Evolutionary conservation across 1,139 yeast species (phyloP), one percentile per base, ranked within the genome.

Genomic region (Candida buenavistaensis): DNA sequence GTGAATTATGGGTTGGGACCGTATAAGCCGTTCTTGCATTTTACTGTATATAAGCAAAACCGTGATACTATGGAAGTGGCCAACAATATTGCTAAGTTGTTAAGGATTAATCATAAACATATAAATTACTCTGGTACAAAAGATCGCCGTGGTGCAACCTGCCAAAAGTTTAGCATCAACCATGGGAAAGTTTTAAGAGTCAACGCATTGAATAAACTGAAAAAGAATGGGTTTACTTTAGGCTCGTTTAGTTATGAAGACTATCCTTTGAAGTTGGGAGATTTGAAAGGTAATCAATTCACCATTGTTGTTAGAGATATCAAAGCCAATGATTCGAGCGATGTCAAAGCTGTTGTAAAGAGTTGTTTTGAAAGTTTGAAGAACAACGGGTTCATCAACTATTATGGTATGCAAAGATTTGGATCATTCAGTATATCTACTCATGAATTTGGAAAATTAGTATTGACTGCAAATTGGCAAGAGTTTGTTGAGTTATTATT

Each of bases 11-110:
- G 88, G 0, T 67, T 85, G 41, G 96, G 96, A 3, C 78, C 81
- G 11, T 69, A 70, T 41, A 80, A 82, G 48, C 75, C 78, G 30
- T 87, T 64, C 56, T 64, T 92, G 26, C 92, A 85, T 52, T 85
- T 90, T 53, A 79, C 87, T 4, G 68, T 92, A 22, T 90, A 85
- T 66, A 92, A 92, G 57, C 97, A 92, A 54, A 94, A 94, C 62
- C 85, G 92, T 55, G 99, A 92, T 52, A 90, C 99, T 1, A 89
- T 92, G 97, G 97, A 92, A 59, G 90, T 87, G 6, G 94, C 95
- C 1, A 75, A 80, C 19, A 64, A 84, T 23, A 66, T 92, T 30
- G 68, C 92, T 26, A 84, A 83, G 52, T 75, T 86, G 45, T 67
- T 92, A 47, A 75, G 90, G 43, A 63, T 85, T 12, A 92, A 90